Base-by-base conservation (phyloP, 192 early-diverging fungal species). In the Backusella liffmaniae region DNA sequence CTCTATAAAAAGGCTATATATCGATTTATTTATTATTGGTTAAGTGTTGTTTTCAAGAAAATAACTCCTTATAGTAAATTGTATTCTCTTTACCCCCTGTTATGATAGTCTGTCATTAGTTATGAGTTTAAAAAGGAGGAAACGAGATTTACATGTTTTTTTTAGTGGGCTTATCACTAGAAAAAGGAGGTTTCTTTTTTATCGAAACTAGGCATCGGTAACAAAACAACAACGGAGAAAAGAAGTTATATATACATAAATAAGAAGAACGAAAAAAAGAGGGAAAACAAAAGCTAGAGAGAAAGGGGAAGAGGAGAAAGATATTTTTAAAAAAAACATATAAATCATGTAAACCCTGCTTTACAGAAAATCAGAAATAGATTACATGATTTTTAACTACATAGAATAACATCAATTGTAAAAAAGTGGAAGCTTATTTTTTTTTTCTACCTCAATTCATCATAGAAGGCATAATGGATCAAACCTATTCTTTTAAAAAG, bases 361-460 rank as follows among this genome's bases (percentile, higher is more conserved):
- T 59, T 59, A 59, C 53, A 59, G 53, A 62, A 62, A 62, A 62
- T 62, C 23, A 62, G n/a, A 59, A 59, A 59, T n/a, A 59, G 16
- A 53, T 9, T n/a, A 32, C 32, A 32, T 32, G 32, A 32, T 32
- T 32, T 32, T 32, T 32, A 53, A 2, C 16, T 53, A 15, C 23
- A 53, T 44, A 21, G 18, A 21, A 53, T 26, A 23, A n/a, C 9
- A 23, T 56, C 9, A 23, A 23, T 21, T 1, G 6, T 0, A 23
- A 56, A 56, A 26, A 56, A 56, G 21, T 21, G 18, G 9, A 56
- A 56, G 6, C 8, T 44, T 15, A 16, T 15, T 41, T 41, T 41
- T 41, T 44, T 49, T 49, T 49, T 6, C 9, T 62, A 29, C 23
- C 3, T 3, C 10, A 62, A 18, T 59, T 9, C 23, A 59, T 59